phyloP scores from a whole-genome alignment of 148 eudicot genomes.

The Dianthus caryophyllus region DNA sequence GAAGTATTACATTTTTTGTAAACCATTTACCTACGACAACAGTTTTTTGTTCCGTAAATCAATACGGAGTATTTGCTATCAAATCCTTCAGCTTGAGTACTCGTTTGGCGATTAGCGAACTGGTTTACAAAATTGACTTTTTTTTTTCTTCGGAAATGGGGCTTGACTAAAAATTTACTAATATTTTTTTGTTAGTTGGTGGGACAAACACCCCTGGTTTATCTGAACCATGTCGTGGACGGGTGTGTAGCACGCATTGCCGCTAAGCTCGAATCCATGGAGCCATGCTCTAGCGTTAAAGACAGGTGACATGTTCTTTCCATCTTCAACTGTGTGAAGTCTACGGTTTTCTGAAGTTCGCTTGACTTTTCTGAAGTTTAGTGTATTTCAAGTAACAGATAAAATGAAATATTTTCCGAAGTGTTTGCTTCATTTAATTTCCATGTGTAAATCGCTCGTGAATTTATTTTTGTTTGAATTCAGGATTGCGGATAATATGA shows the following conservation, averaged over 20 bases:
- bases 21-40: not conserved
- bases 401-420: too few relatives aligned
- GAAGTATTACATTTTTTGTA: too few relatives aligned
- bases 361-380: too few relatives aligned
- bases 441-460: not conserved
- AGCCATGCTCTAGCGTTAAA: conserved; percentile 85
- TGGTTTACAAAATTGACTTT: not conserved
- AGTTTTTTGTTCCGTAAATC: not conserved
- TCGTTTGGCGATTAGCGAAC: not conserved
- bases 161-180: too few relatives aligned
- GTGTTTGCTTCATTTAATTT: too few relatives aligned
- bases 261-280: conserved; percentile 77
- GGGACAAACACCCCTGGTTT: conserved; percentile 76
- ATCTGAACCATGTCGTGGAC: conserved; percentile 62
- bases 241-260: conserved; percentile 75
- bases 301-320: conserved; percentile 68
- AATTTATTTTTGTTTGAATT: conserved; percentile 11
- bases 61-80: not conserved
- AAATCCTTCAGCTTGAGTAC: too few relatives aligned
- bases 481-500: conserved; percentile 70
- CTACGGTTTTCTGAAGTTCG: not conserved
- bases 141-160: too few relatives aligned
- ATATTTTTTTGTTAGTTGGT: conserved; percentile 31
- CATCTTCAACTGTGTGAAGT: not conserved
- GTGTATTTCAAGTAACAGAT: too few relatives aligned